Conservation (phyloP, 2,329 filamentous ascomycete species). For the Volutella citrinella region DNA sequence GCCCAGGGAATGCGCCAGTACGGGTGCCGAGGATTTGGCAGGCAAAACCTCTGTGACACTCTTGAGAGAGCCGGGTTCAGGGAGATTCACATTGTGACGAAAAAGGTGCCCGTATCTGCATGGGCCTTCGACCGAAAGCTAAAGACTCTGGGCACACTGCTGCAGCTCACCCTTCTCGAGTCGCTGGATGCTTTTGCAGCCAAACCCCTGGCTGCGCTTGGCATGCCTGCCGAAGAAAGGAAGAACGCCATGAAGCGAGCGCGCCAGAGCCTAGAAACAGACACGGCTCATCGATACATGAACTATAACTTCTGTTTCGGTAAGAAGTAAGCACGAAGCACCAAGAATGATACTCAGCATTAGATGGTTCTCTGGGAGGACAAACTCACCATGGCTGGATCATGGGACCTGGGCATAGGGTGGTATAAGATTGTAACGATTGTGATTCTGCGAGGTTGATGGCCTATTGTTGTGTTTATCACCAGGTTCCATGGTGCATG, state of each 20-base stretch:
- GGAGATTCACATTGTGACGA: slow-evolving; percentile 39
- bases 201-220: slow-evolving; percentile 39
- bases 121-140: slow-evolving; percentile 41
- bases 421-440: too few relatives aligned
- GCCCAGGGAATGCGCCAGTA: slow-evolving; percentile 31
- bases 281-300: slow-evolving; percentile 40
- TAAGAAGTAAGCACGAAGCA: slow-evolving; percentile 32
- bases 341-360: background rate
- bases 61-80: slow-evolving; percentile 43
- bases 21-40: slow-evolving; percentile 37
- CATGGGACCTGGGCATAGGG: too few relatives aligned
- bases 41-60: slow-evolving; percentile 29
- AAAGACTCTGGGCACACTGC: slow-evolving; percentile 42
- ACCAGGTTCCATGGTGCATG: too few relatives aligned
- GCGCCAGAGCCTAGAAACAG: slow-evolving; percentile 32
- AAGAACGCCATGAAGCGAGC: slow-evolving; percentile 30
- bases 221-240: slow-evolving; percentile 32
- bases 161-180: slow-evolving; percentile 40
- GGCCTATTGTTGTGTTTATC: too few relatives aligned
- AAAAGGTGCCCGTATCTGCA: slow-evolving; percentile 44
- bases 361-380: too few relatives aligned
- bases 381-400: too few relatives aligned
- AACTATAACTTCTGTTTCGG: slow-evolving; percentile 41
- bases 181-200: slow-evolving; percentile 40
- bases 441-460: too few relatives aligned